These are phyloP conservation scores for Penicillium fuscoglaucum DNA, from an alignment of 2,329 filamentous ascomycete species.

Conservation along the genomic window DNA sequence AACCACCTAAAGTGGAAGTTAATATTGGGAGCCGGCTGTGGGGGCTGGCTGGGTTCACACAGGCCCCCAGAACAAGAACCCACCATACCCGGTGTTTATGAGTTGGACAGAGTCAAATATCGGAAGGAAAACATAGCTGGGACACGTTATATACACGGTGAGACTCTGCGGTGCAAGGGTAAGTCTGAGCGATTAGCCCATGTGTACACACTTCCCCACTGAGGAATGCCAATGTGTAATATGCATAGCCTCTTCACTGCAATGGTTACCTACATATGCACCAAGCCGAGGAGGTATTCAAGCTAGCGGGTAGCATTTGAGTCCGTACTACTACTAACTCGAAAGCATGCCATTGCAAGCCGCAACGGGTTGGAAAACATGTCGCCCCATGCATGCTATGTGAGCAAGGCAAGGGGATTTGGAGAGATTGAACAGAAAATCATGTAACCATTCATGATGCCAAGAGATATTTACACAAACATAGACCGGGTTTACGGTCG, in stretches of 20 bases:
- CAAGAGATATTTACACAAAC: constrained; percentile 43
- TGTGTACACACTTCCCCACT: not conserved
- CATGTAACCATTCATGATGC: constrained; percentile 40
- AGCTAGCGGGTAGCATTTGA: not conserved
- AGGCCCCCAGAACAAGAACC: not conserved
- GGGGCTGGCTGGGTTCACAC: not conserved
- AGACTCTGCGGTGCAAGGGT: not conserved
- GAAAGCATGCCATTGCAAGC: not conserved
- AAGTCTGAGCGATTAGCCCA: not conserved
- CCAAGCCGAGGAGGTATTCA: not conserved
- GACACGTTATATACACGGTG: not conserved
- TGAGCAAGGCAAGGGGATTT: constrained; percentile 6
- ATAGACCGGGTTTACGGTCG: constrained; percentile 23
- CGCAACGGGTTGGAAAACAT: not conserved
- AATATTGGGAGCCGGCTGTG: not conserved
- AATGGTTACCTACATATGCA: constrained; percentile 1
- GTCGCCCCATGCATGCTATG: not conserved
- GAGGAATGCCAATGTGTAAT: not conserved
- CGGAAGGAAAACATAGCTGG: not conserved
- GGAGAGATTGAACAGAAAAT: constrained; percentile 24
- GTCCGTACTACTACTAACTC: not conserved
- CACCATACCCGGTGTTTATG: not conserved
- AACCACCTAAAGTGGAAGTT: not conserved
- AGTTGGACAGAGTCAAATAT: not conserved
- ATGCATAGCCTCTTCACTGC: not conserved